These are phyloP conservation scores for Xerocomellus chrysenteron DNA, from an alignment of 768 basidiomycete genomes.

Conservation along the genomic window DNA sequence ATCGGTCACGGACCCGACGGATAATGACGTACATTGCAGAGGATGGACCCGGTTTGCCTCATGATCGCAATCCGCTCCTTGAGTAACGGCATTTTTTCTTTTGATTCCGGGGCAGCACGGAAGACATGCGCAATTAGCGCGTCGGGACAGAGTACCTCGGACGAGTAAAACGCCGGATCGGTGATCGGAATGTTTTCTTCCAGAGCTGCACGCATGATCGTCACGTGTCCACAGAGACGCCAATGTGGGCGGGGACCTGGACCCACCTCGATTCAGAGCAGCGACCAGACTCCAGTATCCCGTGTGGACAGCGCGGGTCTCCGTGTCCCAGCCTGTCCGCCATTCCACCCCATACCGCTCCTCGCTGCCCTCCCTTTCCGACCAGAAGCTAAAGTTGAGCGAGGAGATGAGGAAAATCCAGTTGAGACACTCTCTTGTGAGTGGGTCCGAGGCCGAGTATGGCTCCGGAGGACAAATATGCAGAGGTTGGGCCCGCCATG, in stretches of 20 bases:
- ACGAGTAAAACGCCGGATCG: constrained; percentile 76
- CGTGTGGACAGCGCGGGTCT: constrained; percentile 56
- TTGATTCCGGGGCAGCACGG: constrained; percentile 52
- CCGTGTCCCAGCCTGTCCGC: constrained; percentile 63
- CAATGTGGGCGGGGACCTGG: background rate
- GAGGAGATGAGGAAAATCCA: constrained; percentile 90
- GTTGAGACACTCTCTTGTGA: constrained; percentile 60
- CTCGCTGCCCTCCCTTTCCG: constrained; percentile 54
- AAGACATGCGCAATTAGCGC: constrained; percentile 68
- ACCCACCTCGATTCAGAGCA: constrained; percentile 73
- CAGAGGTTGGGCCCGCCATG: constrained; percentile 68
- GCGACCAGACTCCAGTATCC: constrained; percentile 91
- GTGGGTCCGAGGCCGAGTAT: constrained; percentile 50
- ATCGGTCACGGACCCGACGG: constrained; percentile 7
- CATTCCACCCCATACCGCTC: constrained; percentile 79
- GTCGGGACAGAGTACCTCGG: constrained; percentile 68
- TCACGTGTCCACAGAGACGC: background rate
- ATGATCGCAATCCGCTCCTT: constrained; percentile 71
- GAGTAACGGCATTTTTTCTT: constrained; percentile 69
- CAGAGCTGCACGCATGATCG: constrained; percentile 50
- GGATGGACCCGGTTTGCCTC: constrained; percentile 71
- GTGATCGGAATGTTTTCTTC: constrained; percentile 77
- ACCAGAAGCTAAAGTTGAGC: constrained; percentile 92
- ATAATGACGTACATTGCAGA: constrained; percentile 56
- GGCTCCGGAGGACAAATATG: constrained; percentile 74